These are phyloP conservation scores for Neoboletus subvelutipes DNA, from an alignment of 768 basidiomycete species.

Conservation along the genomic window DNA sequence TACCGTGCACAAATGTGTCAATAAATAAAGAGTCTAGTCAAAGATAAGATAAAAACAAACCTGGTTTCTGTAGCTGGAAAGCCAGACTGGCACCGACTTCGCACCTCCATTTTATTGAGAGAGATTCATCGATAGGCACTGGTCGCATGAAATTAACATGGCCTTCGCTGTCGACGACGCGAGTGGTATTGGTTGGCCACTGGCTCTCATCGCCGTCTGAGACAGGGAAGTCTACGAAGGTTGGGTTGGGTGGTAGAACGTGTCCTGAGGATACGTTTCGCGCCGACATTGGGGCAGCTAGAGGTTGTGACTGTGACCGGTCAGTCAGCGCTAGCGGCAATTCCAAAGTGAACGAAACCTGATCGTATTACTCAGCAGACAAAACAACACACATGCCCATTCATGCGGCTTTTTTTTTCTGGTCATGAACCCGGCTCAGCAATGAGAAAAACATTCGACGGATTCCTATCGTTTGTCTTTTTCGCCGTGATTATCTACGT, in stretches of 20 bases:
- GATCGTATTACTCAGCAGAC: conserved; percentile 16
- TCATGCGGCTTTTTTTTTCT: neutral
- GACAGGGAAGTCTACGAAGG: conserved; percentile 56
- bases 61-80: conserved; percentile 44
- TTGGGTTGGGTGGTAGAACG: conserved; percentile 50
- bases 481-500: conserved; percentile 65
- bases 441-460: neutral
- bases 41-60: conserved; percentile 37
- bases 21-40: neutral
- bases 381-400: conserved; percentile 2
- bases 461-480: neutral
- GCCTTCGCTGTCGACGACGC: conserved; percentile 55
- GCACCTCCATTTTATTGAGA: conserved; percentile 58
- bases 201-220: conserved; percentile 55
- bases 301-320: too few relatives aligned
- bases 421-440: neutral
- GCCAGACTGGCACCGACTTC: conserved; percentile 44
- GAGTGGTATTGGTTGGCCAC: conserved; percentile 60
- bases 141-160: conserved; percentile 71
- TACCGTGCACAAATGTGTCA: neutral
- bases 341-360: neutral
- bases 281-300: conserved; percentile 21
- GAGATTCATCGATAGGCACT: conserved; percentile 48
- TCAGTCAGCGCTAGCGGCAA: neutral
- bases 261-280: conserved; percentile 17